Conservation (phyloP, 2,329 filamentous ascomycete species). For the Metarhizium brunneum region DNA sequence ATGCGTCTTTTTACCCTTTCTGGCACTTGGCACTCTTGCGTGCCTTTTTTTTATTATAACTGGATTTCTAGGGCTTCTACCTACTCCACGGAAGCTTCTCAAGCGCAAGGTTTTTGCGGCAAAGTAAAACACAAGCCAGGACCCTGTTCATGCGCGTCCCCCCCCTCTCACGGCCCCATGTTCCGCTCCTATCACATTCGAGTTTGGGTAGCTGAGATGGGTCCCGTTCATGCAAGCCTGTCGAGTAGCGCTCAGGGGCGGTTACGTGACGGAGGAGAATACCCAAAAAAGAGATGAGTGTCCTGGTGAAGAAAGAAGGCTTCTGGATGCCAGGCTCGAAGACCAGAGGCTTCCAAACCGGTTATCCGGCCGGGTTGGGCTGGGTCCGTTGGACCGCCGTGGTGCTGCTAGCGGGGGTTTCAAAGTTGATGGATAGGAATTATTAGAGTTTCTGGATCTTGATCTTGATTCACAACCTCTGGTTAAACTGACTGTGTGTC, state of each 20-base stretch:
- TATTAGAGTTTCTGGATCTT: neutral
- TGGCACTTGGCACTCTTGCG: too few species aligned
- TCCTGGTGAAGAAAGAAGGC: neutral
- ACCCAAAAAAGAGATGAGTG: neutral
- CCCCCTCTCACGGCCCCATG: neutral
- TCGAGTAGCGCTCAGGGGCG: neutral
- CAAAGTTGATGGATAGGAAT: neutral
- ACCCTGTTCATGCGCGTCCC: too few species aligned
- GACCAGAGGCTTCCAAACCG: too few species aligned
- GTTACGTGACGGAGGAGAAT: neutral
- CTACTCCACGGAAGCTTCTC: too few species aligned
- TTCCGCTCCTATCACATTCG: neutral
- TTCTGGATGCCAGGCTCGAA: neutral
- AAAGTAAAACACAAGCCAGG: neutral
- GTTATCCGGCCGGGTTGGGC: too few species aligned
- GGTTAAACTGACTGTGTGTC: neutral
- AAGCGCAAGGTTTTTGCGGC: neutral
- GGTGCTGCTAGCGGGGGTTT: neutral
- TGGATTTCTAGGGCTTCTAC: too few species aligned
- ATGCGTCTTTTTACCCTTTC: too few species aligned
- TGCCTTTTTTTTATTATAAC: too few species aligned
- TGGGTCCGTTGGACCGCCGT: neutral
- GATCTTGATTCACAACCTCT: neutral
- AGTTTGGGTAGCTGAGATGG: neutral
- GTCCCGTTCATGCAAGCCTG: neutral